A percentile compares a stretch with the other conserved stretches of the same genome.
Conservation (phyloP, 176 grass and related monocot species). For the Phoenix dactylifera region DNA sequence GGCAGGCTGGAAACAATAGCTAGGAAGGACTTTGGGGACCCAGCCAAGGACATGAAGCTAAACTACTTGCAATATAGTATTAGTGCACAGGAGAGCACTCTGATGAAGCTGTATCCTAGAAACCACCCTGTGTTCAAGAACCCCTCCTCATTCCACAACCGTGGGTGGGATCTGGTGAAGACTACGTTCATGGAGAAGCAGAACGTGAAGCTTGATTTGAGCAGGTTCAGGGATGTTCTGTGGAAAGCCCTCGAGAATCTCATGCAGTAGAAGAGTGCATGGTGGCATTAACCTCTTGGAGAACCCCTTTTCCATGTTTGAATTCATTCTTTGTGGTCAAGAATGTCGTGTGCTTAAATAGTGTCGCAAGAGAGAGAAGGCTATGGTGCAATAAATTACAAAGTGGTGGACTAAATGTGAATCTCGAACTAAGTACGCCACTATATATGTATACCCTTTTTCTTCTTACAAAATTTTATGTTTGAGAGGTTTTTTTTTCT, state of each 20-base stretch:
- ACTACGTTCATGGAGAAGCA: conserved; percentile 77
- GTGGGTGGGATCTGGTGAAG: conserved; percentile 56
- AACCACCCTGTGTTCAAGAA: conserved; percentile 68
- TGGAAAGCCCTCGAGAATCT: conserved; percentile 62
- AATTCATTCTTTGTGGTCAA: no score
- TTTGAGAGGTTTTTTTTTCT: no score
- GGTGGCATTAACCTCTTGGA: background rate
- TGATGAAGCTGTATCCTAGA: conserved; percentile 42
- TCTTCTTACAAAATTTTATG: no score
- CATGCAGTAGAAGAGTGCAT: conserved; percentile 21
- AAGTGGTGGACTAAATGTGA: no score
- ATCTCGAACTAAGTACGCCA: no score
- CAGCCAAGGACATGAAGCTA: conserved; percentile 44
- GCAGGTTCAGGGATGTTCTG: conserved; percentile 50
- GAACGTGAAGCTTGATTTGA: conserved; percentile 69
- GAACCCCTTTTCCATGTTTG: conserved; percentile 1
- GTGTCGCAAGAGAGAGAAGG: no score
- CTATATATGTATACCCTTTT: no score
- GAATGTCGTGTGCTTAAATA: no score
- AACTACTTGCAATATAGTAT: conserved; percentile 84
- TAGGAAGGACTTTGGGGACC: conserved; percentile 47
- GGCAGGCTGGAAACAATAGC: conserved; percentile 68
- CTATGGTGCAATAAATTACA: no score
- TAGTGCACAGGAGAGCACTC: conserved; percentile 54
- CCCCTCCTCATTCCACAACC: conserved; percentile 43